Percentiles rank a stretch among this genome's conserved stretches.
Evolutionary conservation across 164 flowering plant genomes (phyloP).

Genomic region (Aristolochia contorta): DNA sequence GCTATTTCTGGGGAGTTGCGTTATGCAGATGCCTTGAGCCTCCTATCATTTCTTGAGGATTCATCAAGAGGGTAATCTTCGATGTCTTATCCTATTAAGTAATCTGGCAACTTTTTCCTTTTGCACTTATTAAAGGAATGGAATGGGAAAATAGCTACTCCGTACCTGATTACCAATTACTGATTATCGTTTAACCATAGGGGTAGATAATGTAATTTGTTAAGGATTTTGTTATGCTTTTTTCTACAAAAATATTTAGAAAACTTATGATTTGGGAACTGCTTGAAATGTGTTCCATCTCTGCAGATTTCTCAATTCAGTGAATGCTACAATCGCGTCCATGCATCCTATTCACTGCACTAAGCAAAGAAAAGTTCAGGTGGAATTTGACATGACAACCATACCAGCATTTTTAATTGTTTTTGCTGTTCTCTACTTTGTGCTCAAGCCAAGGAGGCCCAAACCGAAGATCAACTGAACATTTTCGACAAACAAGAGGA

Average conservation of each 20-base stretch:
- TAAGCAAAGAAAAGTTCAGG: conserved; percentile 59
- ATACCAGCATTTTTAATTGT: conserved; percentile 79
- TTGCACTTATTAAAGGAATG: too few relatives aligned
- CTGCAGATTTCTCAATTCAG: conserved; percentile 60
- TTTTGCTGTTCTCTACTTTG: conserved; percentile 50
- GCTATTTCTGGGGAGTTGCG: conserved; percentile 75
- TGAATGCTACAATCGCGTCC: conserved; percentile 54
- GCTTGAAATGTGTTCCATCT: neutral
- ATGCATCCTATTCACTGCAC: conserved; percentile 93
- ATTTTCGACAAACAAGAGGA: neutral
- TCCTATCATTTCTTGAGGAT: conserved; percentile 62
- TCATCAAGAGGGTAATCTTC: conserved; percentile 65
- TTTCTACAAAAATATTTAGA: too few relatives aligned
- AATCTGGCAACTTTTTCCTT: too few relatives aligned
- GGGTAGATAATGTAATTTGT: too few relatives aligned
- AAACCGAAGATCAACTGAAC: conserved; percentile 86
- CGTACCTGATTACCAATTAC: too few relatives aligned
- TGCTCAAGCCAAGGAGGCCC: conserved; percentile 65
- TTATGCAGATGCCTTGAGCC: conserved; percentile 64
- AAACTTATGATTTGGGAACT: neutral
- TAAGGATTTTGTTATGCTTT: too few relatives aligned
- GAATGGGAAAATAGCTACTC: too few relatives aligned
- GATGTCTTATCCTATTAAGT: too few relatives aligned
- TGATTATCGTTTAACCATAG: too few relatives aligned
- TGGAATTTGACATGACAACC: conserved; percentile 73